phyloP scores from a whole-genome alignment of 2,329 filamentous ascomycete genomes.

The Parastagonospora avenae region DNA sequence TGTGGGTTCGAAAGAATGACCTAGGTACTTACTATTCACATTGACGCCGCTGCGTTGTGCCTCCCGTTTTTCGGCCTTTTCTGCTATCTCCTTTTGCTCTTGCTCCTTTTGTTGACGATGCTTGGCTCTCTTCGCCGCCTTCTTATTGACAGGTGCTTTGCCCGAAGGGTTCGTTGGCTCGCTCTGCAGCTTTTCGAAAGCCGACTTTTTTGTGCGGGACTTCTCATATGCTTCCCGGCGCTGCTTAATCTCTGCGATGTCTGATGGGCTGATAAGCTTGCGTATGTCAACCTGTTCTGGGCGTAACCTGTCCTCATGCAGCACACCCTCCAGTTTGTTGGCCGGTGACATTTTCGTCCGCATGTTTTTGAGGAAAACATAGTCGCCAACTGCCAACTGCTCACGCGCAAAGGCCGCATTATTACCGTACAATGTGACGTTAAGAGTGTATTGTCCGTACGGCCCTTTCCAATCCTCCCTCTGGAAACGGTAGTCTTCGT shows the following conservation, averaged over 20 bases:
- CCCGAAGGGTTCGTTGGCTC: slow-evolving; percentile 24
- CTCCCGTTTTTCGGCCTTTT: slow-evolving; percentile 20
- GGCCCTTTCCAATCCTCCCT: slow-evolving; percentile 71
- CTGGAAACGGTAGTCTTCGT: slow-evolving; percentile 24
- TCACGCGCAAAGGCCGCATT: slow-evolving; percentile 66
- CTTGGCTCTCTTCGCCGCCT: slow-evolving; percentile 21
- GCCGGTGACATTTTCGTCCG: slow-evolving; percentile 64
- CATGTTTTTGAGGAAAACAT: slow-evolving; percentile 73
- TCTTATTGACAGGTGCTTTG: slow-evolving; percentile 9
- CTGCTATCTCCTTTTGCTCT: slow-evolving; percentile 42
- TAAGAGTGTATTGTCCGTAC: slow-evolving; percentile 72
- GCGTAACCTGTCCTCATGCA: slow-evolving; percentile 65
- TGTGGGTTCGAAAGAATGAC: not conserved
- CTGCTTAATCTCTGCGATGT: slow-evolving; percentile 46
- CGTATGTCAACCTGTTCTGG: slow-evolving; percentile 64
- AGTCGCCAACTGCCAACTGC: slow-evolving; percentile 63
- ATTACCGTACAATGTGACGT: slow-evolving; percentile 71
- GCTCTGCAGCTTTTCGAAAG: slow-evolving; percentile 17
- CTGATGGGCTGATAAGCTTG: slow-evolving; percentile 11
- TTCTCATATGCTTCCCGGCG: slow-evolving; percentile 69
- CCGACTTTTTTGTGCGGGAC: slow-evolving; percentile 15
- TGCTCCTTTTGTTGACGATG: slow-evolving; percentile 36
- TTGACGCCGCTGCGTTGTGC: slow-evolving; percentile 38
- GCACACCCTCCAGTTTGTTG: slow-evolving; percentile 70
- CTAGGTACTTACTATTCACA: slow-evolving; percentile 46